phyloP scores from a whole-genome alignment of 441 rosid species.

The Arabidopsis hybrid region DNA sequence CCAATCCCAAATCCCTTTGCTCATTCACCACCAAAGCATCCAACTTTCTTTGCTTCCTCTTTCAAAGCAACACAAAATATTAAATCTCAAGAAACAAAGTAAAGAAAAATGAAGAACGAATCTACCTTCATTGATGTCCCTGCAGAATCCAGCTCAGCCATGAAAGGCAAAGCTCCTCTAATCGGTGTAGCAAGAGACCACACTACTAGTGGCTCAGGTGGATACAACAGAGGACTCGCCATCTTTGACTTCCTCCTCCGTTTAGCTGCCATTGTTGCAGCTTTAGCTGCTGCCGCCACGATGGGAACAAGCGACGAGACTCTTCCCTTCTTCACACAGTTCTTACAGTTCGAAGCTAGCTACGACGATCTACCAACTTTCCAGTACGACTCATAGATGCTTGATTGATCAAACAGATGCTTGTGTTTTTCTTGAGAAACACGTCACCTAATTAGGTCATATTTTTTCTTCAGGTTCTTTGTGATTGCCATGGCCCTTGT shows the following conservation, averaged over 20 bases:
- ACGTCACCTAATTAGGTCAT: constrained; percentile 31
- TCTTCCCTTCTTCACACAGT: constrained; percentile 88
- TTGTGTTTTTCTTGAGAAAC: not conserved
- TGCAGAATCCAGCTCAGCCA: constrained; percentile 58
- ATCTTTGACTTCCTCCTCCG: constrained; percentile 77
- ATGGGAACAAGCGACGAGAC: constrained; percentile 85
- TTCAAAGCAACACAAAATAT: constrained; percentile 12
- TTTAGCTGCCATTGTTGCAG: constrained; percentile 60
- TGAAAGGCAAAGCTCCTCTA: constrained; percentile 68
- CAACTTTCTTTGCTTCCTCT: constrained; percentile 11
- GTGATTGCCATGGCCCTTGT: constrained; percentile 71
- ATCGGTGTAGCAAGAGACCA: constrained; percentile 45
- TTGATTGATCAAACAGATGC: not conserved
- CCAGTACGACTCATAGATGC: constrained; percentile 41
- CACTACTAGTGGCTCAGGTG: constrained; percentile 42
- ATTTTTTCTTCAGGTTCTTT: constrained; percentile 59
- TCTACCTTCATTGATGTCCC: constrained; percentile 60
- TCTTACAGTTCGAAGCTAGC: constrained; percentile 85
- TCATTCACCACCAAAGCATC: constrained; percentile 43
- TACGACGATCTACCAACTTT: constrained; percentile 87
- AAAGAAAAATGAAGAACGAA: constrained; percentile 50
- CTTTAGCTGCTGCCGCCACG: constrained; percentile 67
- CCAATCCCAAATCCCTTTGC: not conserved
- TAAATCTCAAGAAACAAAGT: constrained; percentile 18
- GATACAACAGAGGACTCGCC: constrained; percentile 64